A percentile compares a stretch with the other conserved stretches of the same genome.
Conservation (phyloP, 257 asterid species). For the Penstemon eatonii region DNA sequence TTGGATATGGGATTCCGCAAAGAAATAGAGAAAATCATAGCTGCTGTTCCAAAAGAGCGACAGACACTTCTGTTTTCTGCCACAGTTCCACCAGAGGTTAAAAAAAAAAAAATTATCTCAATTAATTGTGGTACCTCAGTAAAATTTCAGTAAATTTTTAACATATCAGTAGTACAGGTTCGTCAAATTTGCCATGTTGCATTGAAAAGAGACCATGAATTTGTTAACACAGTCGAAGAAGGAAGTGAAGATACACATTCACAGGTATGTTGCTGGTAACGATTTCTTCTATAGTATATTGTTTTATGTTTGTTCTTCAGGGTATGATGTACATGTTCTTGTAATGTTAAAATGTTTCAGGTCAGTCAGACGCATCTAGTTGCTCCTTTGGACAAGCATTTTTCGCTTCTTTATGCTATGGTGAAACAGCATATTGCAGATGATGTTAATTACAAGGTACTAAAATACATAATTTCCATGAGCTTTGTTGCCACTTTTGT, state of each 20-base stretch:
- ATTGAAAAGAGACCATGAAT: slow-evolving; percentile 89
- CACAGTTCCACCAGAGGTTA: slow-evolving; percentile 90
- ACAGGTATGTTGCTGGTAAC: slow-evolving; percentile 49
- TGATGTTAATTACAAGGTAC: slow-evolving; percentile 86
- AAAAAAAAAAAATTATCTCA: slow-evolving; percentile 20
- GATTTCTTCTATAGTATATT: background rate
- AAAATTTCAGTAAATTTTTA: slow-evolving; percentile 25
- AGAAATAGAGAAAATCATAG: slow-evolving; percentile 84
- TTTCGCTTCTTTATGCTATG: slow-evolving; percentile 64
- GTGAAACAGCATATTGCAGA: slow-evolving; percentile 79
- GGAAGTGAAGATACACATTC: slow-evolving; percentile 96
- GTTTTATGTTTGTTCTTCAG: slow-evolving; percentile 3
- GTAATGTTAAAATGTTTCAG: slow-evolving; percentile 42
- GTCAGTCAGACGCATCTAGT: slow-evolving; percentile 82
- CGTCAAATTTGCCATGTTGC: slow-evolving; percentile 93
- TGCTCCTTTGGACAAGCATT: slow-evolving; percentile 79
- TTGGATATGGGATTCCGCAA: slow-evolving; percentile 97
- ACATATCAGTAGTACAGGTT: slow-evolving; percentile 50
- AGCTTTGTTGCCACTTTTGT: background rate
- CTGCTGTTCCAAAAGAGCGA: slow-evolving; percentile 93
- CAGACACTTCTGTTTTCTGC: slow-evolving; percentile 98
- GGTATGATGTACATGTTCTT: slow-evolving; percentile 1
- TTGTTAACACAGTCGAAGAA: slow-evolving; percentile 77
- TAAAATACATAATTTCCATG: background rate
- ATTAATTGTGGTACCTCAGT: background rate